A percentile compares a stretch with the other conserved stretches of the same genome.
Conservation (phyloP, 192 early-diverging fungal genomes). For the Backusella morwellensis region DNA sequence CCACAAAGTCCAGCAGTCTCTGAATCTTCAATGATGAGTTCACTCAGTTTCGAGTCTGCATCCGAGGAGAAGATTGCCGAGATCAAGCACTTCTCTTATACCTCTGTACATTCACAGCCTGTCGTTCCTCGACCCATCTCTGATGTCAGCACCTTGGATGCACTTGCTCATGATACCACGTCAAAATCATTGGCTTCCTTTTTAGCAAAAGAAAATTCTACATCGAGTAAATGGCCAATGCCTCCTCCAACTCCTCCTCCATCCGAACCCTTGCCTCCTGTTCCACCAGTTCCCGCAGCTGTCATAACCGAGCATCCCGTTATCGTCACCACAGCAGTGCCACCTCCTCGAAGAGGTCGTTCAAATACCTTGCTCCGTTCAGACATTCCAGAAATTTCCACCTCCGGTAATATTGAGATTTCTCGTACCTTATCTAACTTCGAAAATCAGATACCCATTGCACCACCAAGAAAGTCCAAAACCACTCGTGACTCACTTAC, state of each 20-base stretch:
- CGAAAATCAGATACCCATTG: neutral
- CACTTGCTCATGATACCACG: neutral
- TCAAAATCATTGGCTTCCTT: neutral
- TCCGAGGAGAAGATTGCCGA: neutral
- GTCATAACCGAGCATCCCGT: neutral
- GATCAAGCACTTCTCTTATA: constrained; percentile 12
- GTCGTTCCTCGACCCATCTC: neutral
- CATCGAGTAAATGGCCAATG: constrained; percentile 7
- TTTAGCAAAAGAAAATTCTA: constrained; percentile 3
- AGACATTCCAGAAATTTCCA: constrained; percentile 6
- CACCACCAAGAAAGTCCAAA: neutral
- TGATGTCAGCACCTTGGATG: neutral
- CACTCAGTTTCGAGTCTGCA: neutral
- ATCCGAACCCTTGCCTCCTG: constrained; percentile 20
- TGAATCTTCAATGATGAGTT: neutral
- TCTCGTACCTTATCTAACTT: neutral
- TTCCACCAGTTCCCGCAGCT: neutral
- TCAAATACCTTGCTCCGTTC: neutral
- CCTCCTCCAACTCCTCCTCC: constrained; percentile 23
- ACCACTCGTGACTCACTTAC: neutral
- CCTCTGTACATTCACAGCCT: constrained; percentile 11
- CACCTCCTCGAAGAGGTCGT: constrained; percentile 6
- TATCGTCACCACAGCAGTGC: neutral
- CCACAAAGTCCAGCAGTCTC: neutral
- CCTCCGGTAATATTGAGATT: neutral